Conservation (phyloP, 2,329 filamentous ascomycete species). For the Beauveria sp. region DNA sequence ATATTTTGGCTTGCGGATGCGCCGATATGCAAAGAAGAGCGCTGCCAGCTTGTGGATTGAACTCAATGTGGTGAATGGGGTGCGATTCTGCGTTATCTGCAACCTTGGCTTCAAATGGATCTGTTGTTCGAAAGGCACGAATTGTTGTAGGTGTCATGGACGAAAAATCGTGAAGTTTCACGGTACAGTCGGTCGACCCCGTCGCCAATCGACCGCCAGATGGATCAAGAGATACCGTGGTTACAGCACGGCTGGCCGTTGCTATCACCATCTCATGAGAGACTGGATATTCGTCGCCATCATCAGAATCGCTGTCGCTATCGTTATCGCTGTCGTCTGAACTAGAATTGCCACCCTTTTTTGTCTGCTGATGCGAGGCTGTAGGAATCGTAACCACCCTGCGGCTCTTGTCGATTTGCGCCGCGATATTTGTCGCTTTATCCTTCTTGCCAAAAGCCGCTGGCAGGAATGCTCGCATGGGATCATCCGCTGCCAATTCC, state of each 20-base stretch:
- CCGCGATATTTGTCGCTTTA: conserved; percentile 63
- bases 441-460: conserved; percentile 78
- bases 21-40: conserved; percentile 82
- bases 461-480: conserved; percentile 70
- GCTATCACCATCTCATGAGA: conserved; percentile 91
- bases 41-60: conserved; percentile 73
- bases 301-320: conserved; percentile 53
- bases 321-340: conserved; percentile 34
- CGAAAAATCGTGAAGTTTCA: conserved; percentile 92
- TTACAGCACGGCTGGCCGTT: conserved; percentile 84
- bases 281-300: conserved; percentile 82
- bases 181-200: conserved; percentile 82
- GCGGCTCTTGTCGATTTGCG: conserved; percentile 74
- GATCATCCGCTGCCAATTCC: conserved; percentile 54
- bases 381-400: conserved; percentile 34
- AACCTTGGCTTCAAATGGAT: conserved; percentile 70
- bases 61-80: conserved; percentile 76
- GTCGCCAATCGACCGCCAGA: conserved; percentile 79
- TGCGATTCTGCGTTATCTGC: conserved; percentile 72
- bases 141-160: conserved; percentile 94
- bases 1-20: conserved; percentile 80
- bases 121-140: conserved; percentile 85
- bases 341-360: conserved; percentile 35
- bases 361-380: conserved; percentile 13
- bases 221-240: conserved; percentile 75